phyloP scores from a whole-genome alignment of 495 filamentous ascomycete species.

The Daldinia concentrica region DNA sequence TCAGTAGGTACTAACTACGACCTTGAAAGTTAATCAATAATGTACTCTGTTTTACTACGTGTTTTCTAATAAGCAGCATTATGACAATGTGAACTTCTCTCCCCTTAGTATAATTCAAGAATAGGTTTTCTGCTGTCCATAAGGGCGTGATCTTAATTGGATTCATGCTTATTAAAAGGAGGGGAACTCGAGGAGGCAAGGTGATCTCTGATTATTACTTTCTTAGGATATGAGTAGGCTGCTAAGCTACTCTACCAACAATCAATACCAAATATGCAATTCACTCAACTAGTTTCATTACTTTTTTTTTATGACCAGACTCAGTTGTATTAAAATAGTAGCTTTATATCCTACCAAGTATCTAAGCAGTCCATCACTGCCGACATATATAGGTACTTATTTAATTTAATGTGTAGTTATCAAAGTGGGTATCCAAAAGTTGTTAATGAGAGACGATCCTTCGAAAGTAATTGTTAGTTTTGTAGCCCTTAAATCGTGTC shows the following conservation, averaged over 20 bases:
- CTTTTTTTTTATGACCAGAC: background rate
- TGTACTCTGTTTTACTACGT: background rate
- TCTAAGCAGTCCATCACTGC: background rate
- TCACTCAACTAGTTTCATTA: background rate
- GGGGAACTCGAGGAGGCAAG: no score
- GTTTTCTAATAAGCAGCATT: background rate
- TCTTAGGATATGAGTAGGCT: no score
- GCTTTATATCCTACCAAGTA: constrained; percentile 1
- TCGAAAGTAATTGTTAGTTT: background rate
- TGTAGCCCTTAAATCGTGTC: background rate
- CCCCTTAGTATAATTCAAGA: no score
- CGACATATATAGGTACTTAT: constrained; percentile 2
- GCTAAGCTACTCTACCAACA: no score
- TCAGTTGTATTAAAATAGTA: background rate
- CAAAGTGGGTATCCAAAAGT: constrained; percentile 29
- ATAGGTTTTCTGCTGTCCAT: no score
- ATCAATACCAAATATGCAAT: background rate
- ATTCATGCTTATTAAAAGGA: no score
- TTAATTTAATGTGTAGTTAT: background rate
- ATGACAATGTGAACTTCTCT: no score
- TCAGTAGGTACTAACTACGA: background rate
- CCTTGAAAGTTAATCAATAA: background rate
- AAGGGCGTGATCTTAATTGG: no score
- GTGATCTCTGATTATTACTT: no score
- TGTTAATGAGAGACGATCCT: constrained; percentile 26